Conservation (phyloP, 2,329 filamentous ascomycete genomes). For the Aspergillus oerlinghausenensis region DNA sequence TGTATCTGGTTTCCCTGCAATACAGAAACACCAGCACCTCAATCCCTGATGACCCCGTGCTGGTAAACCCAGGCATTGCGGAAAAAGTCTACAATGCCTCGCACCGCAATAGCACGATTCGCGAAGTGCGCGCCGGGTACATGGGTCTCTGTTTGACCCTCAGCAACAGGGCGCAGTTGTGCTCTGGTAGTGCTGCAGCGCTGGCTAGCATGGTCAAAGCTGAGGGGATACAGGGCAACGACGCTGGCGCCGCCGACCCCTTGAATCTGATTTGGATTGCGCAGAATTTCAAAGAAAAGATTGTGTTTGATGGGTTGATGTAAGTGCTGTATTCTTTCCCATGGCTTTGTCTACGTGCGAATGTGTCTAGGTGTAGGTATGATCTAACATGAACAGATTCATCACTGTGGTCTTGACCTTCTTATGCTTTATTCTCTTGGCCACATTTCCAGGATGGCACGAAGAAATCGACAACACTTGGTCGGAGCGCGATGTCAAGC, state of each 20-base stretch:
- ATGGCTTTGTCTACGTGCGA: background rate
- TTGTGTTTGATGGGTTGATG: constrained; percentile 14
- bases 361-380: too few species aligned
- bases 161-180: constrained; percentile 1
- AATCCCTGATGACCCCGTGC: background rate
- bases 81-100: constrained; percentile 8
- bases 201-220: constrained; percentile 5
- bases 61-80: constrained; percentile 7
- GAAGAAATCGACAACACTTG: background rate
- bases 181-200: constrained; percentile 2
- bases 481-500: constrained; percentile 6
- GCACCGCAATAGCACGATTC: constrained; percentile 1
- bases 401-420: constrained; percentile 1
- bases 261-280: constrained; percentile 16
- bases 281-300: constrained; percentile 11
- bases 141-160: constrained; percentile 11
- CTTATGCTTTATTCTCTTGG: background rate
- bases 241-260: background rate
- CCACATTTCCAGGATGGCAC: constrained; percentile 11
- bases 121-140: constrained; percentile 11
- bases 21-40: constrained; percentile 1
- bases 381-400: background rate
- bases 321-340: background rate
- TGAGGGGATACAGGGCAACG: background rate
- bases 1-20: constrained; percentile 10